Percentiles rank a stretch among this genome's conserved stretches.
phyloP scores from a whole-genome alignment of 169 alveolate species.

The Cytauxzoon felis region DNA sequence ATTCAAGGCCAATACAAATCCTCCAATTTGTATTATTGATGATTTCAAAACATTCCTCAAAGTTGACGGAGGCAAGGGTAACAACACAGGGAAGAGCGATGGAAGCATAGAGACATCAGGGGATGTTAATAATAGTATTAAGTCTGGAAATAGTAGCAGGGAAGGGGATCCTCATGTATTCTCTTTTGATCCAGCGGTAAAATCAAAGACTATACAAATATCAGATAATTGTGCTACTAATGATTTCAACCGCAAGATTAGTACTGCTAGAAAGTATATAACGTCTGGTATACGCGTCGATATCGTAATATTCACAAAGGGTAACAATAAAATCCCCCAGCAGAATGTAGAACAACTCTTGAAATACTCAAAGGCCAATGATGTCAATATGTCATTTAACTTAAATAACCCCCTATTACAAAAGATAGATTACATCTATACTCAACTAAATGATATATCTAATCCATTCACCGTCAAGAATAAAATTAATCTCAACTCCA shows the following conservation, averaged over 20 bases:
- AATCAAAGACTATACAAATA: constrained; percentile 49
- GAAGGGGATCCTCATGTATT: constrained; percentile 1
- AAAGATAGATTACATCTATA: constrained; percentile 48
- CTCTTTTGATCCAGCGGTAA: constrained; percentile 55
- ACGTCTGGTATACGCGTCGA: constrained; percentile 55
- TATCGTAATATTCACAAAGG: constrained; percentile 24
- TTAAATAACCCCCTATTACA: constrained; percentile 25
- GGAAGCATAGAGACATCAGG: no score
- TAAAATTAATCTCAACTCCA: constrained; percentile 29
- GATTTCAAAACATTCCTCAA: constrained; percentile 4
- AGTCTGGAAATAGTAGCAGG: neutral
- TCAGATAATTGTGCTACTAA: constrained; percentile 42
- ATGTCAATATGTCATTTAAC: constrained; percentile 1
- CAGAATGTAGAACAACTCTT: constrained; percentile 1
- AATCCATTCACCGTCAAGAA: constrained; percentile 49
- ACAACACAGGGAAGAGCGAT: neutral
- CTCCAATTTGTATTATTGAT: constrained; percentile 53
- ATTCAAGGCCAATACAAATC: constrained; percentile 40
- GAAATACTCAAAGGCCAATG: neutral
- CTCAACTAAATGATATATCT: constrained; percentile 46
- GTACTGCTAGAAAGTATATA: constrained; percentile 33
- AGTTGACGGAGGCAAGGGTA: neutral
- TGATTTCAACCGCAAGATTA: constrained; percentile 46
- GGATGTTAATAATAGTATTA: neutral
- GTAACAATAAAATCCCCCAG: neutral